Evolutionary conservation across 225 moss, liverwort and hornwort genomes (phyloP), one percentile per base, ranked within the genome.

Genomic region (Asterella californica): DNA sequence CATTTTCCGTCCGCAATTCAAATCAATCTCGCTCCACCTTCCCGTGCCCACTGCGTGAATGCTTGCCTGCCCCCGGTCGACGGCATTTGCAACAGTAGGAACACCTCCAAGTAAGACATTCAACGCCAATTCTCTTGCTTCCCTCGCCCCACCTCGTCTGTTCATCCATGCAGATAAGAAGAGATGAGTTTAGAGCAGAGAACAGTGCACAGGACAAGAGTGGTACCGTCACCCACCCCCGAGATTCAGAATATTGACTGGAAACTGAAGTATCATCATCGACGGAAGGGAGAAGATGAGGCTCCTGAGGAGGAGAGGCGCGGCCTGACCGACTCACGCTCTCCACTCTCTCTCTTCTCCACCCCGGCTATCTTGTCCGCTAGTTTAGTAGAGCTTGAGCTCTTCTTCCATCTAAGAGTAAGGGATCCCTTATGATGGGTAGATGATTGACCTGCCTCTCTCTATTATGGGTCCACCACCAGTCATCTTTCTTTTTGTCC

Each of bases 231-330:
- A 42, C 24, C 45, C 11, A 19, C 46, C n/a, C 25, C 25, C 71
- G 71, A 71, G 48, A 71, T 71, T 1, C 75, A 75, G 36, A 75
- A 75, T 75, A 33, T 75, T 54, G 54, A 75, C 53, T 32, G 33
- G 32, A 54, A 55, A 54, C 33, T 29, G 75, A 30, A 75, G 32
- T 32, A 33, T 33, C 50, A 30, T 67, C 65, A 32, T 14, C n/a
- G 71, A 71, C 46, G 3, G 46, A 48, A 48, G n/a, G 70, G 71
- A 70, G 52, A n/a, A 74, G 74, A 75, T 75, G 75, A 75, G 75
- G 75, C 55, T 75, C 75, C 54, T 75, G 75, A 54, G 75, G 75
- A 75, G 53, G 75, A 75, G 75, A 75, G 75, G 14, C 71, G 71
- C 71, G 71, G 65, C 71, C 1, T 42, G 57, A 5, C 57, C 24